Percentiles rank a stretch among this genome's conserved stretches.
Conservation (phyloP, 2,329 filamentous ascomycete genomes). For the Verticillium nubilum region DNA sequence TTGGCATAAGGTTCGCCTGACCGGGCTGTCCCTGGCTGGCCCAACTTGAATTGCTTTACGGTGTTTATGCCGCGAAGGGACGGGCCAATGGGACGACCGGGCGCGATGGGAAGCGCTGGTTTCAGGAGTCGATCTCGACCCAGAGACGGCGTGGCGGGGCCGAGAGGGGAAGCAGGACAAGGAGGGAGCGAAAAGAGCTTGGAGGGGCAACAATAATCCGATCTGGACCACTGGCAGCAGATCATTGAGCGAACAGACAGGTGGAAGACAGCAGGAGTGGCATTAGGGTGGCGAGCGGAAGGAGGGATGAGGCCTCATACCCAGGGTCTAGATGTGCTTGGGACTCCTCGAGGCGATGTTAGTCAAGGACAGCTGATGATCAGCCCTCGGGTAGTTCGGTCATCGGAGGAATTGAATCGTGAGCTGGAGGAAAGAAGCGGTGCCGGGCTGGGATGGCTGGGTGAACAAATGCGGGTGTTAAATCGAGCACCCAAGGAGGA, state of each 20-base stretch:
- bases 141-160: slow-evolving; percentile 9
- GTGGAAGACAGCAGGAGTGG: not conserved
- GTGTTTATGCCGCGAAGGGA: slow-evolving; percentile 1
- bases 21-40: not conserved
- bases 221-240: not conserved
- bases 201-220: slow-evolving; percentile 5
- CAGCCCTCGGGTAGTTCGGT: not conserved
- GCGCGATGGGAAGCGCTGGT: slow-evolving; percentile 7
- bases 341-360: not conserved
- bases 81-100: not conserved
- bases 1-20: not conserved
- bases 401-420: not conserved
- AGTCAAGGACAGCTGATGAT: not conserved
- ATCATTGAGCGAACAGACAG: not conserved
- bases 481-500: not conserved
- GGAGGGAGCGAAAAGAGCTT: slow-evolving; percentile 6
- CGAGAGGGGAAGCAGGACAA: not conserved
- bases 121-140: slow-evolving; percentile 14
- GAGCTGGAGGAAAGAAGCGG: not conserved
- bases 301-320: not conserved
- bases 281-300: not conserved
- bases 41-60: not conserved
- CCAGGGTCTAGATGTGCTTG: not conserved
- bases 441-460: not conserved
- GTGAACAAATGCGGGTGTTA: not conserved